phyloP scores from a whole-genome alignment of 2,329 filamentous ascomycete genomes.

The Coniochaeta ligniaria region DNA sequence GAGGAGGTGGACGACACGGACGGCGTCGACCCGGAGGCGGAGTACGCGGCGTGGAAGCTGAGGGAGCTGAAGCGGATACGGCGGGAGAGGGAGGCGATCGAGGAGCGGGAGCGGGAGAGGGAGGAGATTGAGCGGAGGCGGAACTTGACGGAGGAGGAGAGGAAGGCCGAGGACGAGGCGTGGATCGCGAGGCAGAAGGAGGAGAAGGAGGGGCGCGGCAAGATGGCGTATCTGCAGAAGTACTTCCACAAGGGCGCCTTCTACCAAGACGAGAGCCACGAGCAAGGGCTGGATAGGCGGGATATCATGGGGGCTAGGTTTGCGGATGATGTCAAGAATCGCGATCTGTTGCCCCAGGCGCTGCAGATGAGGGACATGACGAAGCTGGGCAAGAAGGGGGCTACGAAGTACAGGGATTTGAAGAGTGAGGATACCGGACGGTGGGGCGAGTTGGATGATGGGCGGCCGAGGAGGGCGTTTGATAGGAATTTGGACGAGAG shows the following conservation, averaged over 20 bases:
- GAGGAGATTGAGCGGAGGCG: constrained; percentile 85
- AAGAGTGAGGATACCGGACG: constrained; percentile 83
- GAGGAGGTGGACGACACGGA: constrained; percentile 85
- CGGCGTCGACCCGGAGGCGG: constrained; percentile 76
- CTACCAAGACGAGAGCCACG: constrained; percentile 74
- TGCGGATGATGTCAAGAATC: constrained; percentile 74
- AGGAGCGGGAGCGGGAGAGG: constrained; percentile 73
- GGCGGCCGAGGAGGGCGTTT: constrained; percentile 27
- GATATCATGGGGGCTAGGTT: constrained; percentile 83
- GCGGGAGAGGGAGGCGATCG: constrained; percentile 77
- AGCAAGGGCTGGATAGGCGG: constrained; percentile 67
- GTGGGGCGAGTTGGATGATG: constrained; percentile 64
- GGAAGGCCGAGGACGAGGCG: constrained; percentile 75
- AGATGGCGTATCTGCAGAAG: constrained; percentile 87
- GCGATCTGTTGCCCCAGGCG: constrained; percentile 79
- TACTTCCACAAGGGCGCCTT: constrained; percentile 98
- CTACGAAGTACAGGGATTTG: constrained; percentile 84
- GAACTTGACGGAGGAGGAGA: constrained; percentile 80
- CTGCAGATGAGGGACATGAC: constrained; percentile 93
- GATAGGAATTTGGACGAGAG: constrained; percentile 50
- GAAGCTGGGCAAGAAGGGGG: constrained; percentile 85
- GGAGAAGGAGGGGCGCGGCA: constrained; percentile 69
- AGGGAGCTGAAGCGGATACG: constrained; percentile 85
- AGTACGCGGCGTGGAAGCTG: constrained; percentile 88
- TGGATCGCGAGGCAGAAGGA: constrained; percentile 72